Percentiles rank a stretch among this genome's conserved stretches.
Conservation (phyloP, 2,329 filamentous ascomycete genomes). For the Apiospora arundinis region DNA sequence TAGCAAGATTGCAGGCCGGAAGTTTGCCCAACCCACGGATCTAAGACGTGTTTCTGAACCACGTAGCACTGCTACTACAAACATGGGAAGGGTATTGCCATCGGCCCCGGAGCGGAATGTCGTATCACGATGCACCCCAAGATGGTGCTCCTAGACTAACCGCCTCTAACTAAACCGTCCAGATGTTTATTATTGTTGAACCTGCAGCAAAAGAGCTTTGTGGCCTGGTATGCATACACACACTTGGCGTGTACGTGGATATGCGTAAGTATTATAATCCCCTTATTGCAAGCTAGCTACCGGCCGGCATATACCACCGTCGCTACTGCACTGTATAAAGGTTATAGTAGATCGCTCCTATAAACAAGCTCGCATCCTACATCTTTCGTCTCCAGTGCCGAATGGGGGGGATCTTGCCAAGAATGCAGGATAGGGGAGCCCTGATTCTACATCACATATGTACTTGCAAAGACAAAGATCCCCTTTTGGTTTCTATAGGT, state of each 20-base stretch:
- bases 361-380: slow-evolving; percentile 8
- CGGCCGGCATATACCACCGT: not conserved
- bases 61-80: slow-evolving; percentile 4
- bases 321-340: too few relatives aligned
- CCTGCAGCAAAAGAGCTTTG: not conserved
- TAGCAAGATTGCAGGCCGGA: slow-evolving; percentile 9
- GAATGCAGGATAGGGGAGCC: slow-evolving; percentile 16
- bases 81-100: not conserved
- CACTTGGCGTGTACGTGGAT: not conserved
- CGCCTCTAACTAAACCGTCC: too few relatives aligned
- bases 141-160: not conserved
- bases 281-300: not conserved
- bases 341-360: slow-evolving; percentile 2
- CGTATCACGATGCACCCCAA: slow-evolving; percentile 12
- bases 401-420: slow-evolving; percentile 11
- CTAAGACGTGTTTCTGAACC: slow-evolving; percentile 13
- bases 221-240: not conserved
- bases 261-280: not conserved
- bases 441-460: not conserved
- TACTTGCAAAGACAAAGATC: not conserved
- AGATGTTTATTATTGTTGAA: slow-evolving; percentile 1
- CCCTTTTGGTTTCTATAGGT: not conserved
- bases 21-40: slow-evolving; percentile 10
- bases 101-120: slow-evolving; percentile 1
- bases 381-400: not conserved